These are phyloP conservation scores for Phellinidium pouzarii DNA, from an alignment of 1,284 basidiomycete species.

Conservation along the genomic window DNA sequence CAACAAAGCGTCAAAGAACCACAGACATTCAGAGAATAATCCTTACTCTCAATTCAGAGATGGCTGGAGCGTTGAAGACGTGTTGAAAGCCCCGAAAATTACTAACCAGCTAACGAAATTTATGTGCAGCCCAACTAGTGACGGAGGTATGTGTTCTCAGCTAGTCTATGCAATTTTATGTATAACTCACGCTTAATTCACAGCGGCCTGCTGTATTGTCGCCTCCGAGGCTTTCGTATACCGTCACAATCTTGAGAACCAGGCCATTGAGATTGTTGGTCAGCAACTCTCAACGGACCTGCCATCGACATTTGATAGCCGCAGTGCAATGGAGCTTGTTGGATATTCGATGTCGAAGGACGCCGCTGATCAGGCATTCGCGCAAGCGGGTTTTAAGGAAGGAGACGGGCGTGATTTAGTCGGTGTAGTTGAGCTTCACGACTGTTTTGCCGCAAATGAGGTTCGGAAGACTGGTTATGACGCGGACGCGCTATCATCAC, in stretches of 20 bases:
- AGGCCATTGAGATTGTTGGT: conserved; percentile 76
- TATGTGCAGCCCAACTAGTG: conserved; percentile 79
- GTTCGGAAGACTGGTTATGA: conserved; percentile 28
- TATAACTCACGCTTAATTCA: conserved; percentile 28
- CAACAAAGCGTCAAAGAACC: conserved; percentile 72
- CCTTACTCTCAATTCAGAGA: conserved; percentile 83
- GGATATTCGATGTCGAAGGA: conserved; percentile 71
- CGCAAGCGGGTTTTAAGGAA: conserved; percentile 59
- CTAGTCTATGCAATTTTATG: background rate
- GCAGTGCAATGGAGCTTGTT: conserved; percentile 68
- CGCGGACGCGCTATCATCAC: background rate
- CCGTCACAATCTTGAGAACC: conserved; percentile 70
- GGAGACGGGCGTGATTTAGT: conserved; percentile 67
- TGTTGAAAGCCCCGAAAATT: conserved; percentile 60
- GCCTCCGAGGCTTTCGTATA: conserved; percentile 81
- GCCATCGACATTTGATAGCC: conserved; percentile 53
- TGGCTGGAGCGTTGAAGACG: conserved; percentile 67
- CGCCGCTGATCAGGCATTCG: conserved; percentile 67
- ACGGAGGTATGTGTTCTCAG: conserved; percentile 12
- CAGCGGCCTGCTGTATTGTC: conserved; percentile 71
- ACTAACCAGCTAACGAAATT: conserved; percentile 73
- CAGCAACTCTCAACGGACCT: conserved; percentile 62
- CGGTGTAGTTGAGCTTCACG: conserved; percentile 82
- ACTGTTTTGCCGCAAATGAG: conserved; percentile 79
- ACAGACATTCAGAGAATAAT: conserved; percentile 75